Conservation (phyloP, 768 basidiomycete species). For the Hortiboletus campestris region DNA sequence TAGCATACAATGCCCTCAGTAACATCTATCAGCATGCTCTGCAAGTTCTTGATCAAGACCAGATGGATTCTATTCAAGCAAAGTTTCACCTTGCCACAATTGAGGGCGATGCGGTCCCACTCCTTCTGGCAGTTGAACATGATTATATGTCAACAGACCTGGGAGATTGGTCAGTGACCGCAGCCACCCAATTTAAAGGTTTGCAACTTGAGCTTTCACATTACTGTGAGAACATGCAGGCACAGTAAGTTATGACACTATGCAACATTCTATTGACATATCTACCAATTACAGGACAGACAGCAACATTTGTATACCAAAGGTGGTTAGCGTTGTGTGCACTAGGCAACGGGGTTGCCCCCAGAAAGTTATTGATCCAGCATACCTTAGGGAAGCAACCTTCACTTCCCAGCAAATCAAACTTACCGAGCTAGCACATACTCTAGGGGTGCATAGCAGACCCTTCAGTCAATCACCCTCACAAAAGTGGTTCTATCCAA, state of each 20-base stretch:
- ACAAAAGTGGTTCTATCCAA: no score
- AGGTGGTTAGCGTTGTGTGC: neutral
- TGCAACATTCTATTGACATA: neutral
- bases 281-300: neutral
- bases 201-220: neutral
- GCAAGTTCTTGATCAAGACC: neutral
- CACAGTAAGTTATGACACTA: neutral
- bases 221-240: neutral
- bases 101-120: neutral
- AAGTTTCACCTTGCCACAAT: neutral
- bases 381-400: conserved; percentile 7
- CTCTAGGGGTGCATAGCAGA: neutral
- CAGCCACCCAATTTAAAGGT: no score
- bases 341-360: conserved; percentile 1
- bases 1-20: neutral
- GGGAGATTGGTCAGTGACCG: no score
- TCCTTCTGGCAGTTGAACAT: neutral
- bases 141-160: neutral
- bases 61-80: neutral
- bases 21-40: neutral
- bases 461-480: no score
- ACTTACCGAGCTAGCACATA: conserved; percentile 9
- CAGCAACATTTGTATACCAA: neutral
- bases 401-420: conserved; percentile 7
- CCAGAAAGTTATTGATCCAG: conserved; percentile 3